phyloP scores from a whole-genome alignment of 768 basidiomycete species.

The Suillus decipiens region DNA sequence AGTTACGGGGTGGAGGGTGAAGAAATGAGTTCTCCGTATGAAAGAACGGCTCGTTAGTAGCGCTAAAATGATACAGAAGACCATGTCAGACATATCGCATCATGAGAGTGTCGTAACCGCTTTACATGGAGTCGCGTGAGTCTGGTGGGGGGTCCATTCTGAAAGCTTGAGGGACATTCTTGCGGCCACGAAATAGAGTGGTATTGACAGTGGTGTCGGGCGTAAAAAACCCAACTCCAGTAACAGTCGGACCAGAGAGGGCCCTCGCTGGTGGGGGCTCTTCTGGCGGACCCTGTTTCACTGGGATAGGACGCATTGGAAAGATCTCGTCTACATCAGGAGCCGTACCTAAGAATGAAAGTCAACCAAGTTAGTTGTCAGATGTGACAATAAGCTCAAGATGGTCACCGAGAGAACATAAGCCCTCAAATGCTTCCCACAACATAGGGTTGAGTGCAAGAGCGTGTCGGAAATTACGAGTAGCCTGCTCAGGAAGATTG shows the following conservation, averaged over 20 bases:
- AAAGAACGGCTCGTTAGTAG: conserved; percentile 55
- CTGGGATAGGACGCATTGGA: conserved; percentile 60
- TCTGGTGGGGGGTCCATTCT: conserved; percentile 53
- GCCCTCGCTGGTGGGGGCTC: conserved; percentile 41
- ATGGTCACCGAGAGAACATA: conserved; percentile 72
- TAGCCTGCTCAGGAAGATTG: conserved; percentile 76
- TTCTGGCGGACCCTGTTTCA: conserved; percentile 55
- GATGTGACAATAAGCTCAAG: conserved; percentile 10
- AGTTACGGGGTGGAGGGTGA: conserved; percentile 44
- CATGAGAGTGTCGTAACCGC: not conserved
- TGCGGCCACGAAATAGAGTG: conserved; percentile 60
- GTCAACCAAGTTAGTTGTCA: conserved; percentile 20
- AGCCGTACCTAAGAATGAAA: conserved; percentile 51
- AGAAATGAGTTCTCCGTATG: conserved; percentile 60
- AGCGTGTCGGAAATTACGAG: conserved; percentile 67
- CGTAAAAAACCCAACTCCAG: conserved; percentile 76
- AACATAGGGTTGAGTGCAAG: conserved; percentile 74
- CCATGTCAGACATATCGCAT: conserved; percentile 6
- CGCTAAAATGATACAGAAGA: conserved; percentile 38
- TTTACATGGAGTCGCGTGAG: conserved; percentile 68
- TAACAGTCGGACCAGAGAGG: conserved; percentile 50
- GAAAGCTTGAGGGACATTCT: conserved; percentile 54
- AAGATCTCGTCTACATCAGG: conserved; percentile 75
- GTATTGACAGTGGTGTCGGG: conserved; percentile 61
- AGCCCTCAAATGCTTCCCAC: conserved; percentile 92